A percentile compares a stretch with the other conserved stretches of the same genome.
Evolutionary conservation across 192 early-diverging fungal species (phyloP).

Genomic region (Chytriomyces hyalinus): DNA sequence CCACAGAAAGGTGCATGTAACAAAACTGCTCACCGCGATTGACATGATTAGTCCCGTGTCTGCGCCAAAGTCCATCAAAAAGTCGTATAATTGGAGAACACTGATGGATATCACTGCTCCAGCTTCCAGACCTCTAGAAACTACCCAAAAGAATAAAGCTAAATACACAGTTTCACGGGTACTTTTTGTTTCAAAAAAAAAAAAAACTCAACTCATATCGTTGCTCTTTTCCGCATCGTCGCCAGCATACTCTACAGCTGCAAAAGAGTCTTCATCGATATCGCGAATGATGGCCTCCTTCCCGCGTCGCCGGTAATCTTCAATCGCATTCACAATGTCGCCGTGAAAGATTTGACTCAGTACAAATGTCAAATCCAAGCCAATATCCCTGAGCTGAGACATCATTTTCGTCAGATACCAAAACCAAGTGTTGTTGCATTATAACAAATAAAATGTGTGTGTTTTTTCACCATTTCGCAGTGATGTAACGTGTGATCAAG

Average conservation of each 20-base stretch:
- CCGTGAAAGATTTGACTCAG: conserved; percentile 80
- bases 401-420: background rate
- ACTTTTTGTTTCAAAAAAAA: background rate
- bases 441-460: background rate
- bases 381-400: conserved; percentile 76
- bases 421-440: background rate
- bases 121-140: background rate
- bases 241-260: conserved; percentile 11
- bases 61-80: conserved; percentile 74
- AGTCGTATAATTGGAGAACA: conserved; percentile 69
- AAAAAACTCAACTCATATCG: conserved; percentile 1
- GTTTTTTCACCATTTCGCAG: conserved; percentile 67
- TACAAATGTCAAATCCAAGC: conserved; percentile 84
- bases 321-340: conserved; percentile 73
- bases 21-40: conserved; percentile 56
- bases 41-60: conserved; percentile 74
- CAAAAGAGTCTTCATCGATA: conserved; percentile 72
- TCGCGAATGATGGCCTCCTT: conserved; percentile 68
- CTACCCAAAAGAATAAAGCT: background rate
- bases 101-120: conserved; percentile 58
- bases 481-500: conserved; percentile 77
- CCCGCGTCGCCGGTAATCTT: conserved; percentile 69
- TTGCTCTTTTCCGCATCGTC: conserved; percentile 3
- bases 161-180: background rate
- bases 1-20: background rate